Evolutionary conservation across 2,329 filamentous ascomycete genomes (phyloP).

Genomic region (Madurella fahalii): DNA sequence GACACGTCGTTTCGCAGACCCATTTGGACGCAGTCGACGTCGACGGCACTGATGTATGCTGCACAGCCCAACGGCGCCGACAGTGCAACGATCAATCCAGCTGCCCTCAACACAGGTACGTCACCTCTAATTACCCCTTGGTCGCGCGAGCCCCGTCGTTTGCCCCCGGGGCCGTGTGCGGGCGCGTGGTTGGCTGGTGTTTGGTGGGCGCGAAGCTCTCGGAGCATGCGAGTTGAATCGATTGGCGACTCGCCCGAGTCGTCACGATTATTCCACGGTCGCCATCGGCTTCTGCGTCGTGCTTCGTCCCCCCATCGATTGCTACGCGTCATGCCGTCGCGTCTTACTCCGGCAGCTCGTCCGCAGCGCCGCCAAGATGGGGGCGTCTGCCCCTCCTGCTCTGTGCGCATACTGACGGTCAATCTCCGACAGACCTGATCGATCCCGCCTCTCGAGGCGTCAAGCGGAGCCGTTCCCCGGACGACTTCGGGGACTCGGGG

Average conservation of each 20-base stretch:
- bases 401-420: slow-evolving; percentile 28
- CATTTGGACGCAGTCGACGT: slow-evolving; percentile 39
- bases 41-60: slow-evolving; percentile 52
- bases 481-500: slow-evolving; percentile 55
- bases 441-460: slow-evolving; percentile 60
- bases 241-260: neutral
- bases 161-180: neutral
- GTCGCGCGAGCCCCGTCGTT: neutral
- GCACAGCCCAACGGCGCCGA: slow-evolving; percentile 70
- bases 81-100: slow-evolving; percentile 87
- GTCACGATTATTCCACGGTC: neutral
- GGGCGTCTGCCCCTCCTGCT: neutral
- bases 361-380: slow-evolving; percentile 6
- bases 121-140: slow-evolving; percentile 24
- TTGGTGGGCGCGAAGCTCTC: neutral
- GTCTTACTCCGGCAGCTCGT: neutral
- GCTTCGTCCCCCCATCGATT: neutral
- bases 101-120: slow-evolving; percentile 76
- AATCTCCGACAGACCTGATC: slow-evolving; percentile 44
- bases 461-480: slow-evolving; percentile 77
- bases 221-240: neutral
- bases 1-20: slow-evolving; percentile 57
- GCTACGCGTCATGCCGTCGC: neutral
- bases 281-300: neutral
- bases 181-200: neutral